A percentile compares a stretch with the other conserved stretches of the same genome.
These are phyloP conservation scores for Podospora pseudopauciseta DNA, from an alignment of 495 filamentous ascomycete genomes.

Conservation along the genomic window DNA sequence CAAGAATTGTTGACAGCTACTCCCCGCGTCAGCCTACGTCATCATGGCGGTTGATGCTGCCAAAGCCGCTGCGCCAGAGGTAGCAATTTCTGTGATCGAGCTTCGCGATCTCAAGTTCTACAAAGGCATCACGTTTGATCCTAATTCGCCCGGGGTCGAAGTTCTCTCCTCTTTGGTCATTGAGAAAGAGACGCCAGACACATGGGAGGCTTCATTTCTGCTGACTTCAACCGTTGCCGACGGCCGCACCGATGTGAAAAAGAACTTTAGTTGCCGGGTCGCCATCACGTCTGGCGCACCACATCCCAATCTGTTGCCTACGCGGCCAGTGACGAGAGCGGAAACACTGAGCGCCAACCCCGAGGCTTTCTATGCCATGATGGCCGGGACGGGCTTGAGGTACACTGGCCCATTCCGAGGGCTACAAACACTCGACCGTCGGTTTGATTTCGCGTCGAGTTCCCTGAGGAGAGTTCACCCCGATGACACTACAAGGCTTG, in stretches of 20 bases:
- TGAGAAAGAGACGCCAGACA: slow-evolving; percentile 4
- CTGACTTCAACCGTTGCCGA: slow-evolving; percentile 36
- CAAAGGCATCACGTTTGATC: slow-evolving; percentile 49
- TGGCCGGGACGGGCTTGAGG: slow-evolving; percentile 37
- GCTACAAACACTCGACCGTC: slow-evolving; percentile 37
- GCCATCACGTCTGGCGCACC: slow-evolving; percentile 34
- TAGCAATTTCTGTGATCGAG: slow-evolving; percentile 38
- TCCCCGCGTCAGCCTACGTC: slow-evolving; percentile 45
- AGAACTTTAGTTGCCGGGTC: slow-evolving; percentile 35
- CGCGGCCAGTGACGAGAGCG: slow-evolving; percentile 20
- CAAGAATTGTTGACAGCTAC: slow-evolving; percentile 13
- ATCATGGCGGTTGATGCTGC: slow-evolving; percentile 46
- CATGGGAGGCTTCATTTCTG: slow-evolving; percentile 38
- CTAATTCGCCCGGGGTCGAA: slow-evolving; percentile 44
- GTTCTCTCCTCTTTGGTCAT: slow-evolving; percentile 41
- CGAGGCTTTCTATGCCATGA: slow-evolving; percentile 45
- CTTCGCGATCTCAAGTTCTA: slow-evolving; percentile 40
- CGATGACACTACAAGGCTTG: slow-evolving; percentile 32
- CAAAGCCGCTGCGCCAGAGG: slow-evolving; percentile 23
- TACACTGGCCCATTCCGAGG: slow-evolving; percentile 46
- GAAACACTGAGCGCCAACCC: slow-evolving; percentile 36
- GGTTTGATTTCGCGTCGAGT: slow-evolving; percentile 44
- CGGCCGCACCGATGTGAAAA: slow-evolving; percentile 35
- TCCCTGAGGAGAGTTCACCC: slow-evolving; percentile 33
- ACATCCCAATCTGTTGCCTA: slow-evolving; percentile 24